Conservation (phyloP, 1,284 basidiomycete genomes). For the Ganoderma lucidum region DNA sequence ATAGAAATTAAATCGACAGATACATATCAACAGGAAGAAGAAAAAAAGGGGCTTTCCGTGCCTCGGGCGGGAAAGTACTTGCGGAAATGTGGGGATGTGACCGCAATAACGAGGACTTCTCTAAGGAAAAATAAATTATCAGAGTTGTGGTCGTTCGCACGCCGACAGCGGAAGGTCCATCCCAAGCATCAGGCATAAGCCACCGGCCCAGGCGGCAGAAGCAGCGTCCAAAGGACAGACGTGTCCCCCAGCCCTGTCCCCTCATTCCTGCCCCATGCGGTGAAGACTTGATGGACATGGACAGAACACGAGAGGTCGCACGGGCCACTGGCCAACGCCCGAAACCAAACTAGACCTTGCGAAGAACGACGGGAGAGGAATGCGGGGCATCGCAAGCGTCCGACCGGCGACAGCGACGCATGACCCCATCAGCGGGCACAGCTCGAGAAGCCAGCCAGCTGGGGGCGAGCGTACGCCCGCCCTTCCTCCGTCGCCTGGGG, state of each 20-base stretch:
- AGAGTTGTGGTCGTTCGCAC: not conserved
- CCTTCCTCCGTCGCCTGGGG: not conserved
- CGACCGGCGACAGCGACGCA: slow-evolving; percentile 8
- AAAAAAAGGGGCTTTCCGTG: not conserved
- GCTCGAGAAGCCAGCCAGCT: slow-evolving; percentile 6
- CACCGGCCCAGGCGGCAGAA: slow-evolving; percentile 12
- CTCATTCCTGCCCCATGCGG: not conserved
- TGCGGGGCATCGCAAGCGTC: not conserved
- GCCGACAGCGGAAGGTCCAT: not conserved
- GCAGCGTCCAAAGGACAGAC: slow-evolving; percentile 7
- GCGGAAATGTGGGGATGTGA: not conserved
- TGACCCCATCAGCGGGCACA: slow-evolving; percentile 11
- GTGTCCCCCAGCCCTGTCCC: not conserved
- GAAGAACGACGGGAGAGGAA: not conserved
- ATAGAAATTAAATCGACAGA: not conserved
- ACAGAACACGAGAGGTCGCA: not conserved
- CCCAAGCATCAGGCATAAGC: slow-evolving; percentile 6
- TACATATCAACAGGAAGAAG: not conserved
- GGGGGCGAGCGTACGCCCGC: not conserved
- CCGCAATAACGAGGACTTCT: not conserved
- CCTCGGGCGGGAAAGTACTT: no score
- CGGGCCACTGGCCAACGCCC: not conserved
- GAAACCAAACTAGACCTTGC: not conserved
- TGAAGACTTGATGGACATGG: not conserved
- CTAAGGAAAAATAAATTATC: not conserved